phyloP scores from a whole-genome alignment of 805 yeast genomes.

The Spathaspora girioi region DNA sequence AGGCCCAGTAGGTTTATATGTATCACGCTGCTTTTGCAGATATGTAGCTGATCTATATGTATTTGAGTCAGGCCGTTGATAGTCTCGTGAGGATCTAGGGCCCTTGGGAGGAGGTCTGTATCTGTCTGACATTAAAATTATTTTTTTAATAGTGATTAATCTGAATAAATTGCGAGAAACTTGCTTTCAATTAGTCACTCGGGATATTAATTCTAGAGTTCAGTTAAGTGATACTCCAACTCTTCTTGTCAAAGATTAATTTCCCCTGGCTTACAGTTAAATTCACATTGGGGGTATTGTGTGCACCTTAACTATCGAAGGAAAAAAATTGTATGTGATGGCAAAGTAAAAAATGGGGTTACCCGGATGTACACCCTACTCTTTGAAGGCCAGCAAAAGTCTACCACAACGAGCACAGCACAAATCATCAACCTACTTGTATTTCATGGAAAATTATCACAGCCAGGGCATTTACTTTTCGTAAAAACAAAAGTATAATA shows the following conservation, averaged over 20 bases:
- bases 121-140: conserved; percentile 27
- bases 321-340: neutral
- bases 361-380: neutral
- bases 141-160: neutral
- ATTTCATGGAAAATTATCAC: neutral
- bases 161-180: neutral
- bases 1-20: conserved; percentile 14
- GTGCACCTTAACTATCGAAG: neutral
- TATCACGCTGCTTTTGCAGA: conserved; percentile 3
- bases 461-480: neutral
- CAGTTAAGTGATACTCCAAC: no score
- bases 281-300: neutral
- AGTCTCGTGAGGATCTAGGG: conserved; percentile 19
- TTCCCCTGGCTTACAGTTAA: neutral
- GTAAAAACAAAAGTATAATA: neutral
- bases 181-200: neutral
- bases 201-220: no score
- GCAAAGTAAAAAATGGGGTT: neutral
- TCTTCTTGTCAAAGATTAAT: neutral
- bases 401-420: neutral
- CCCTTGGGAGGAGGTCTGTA: conserved; percentile 28
- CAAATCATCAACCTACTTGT: neutral
- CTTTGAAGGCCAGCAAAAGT: neutral
- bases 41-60: conserved; percentile 7
- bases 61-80: conserved; percentile 3